Evolutionary conservation across 1,139 yeast genomes (phyloP).

Genomic region (Blastobotrys persicus): DNA sequence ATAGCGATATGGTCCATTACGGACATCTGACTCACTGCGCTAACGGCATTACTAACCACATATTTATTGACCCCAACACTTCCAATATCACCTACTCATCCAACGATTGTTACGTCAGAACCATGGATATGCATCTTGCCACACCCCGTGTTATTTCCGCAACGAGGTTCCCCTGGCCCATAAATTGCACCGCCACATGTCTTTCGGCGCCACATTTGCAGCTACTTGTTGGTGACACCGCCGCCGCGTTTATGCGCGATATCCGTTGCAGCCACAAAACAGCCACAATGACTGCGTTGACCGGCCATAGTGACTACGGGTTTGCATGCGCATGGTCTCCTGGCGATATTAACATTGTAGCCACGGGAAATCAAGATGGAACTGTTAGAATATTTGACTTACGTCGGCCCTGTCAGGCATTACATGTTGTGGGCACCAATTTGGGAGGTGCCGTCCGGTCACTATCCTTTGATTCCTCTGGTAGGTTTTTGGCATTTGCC

Average conservation of each 20-base stretch:
- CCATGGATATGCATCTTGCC: conserved; percentile 38
- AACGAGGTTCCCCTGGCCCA: conserved; percentile 45
- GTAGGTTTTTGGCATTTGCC: conserved; percentile 53
- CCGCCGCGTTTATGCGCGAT: conserved; percentile 47
- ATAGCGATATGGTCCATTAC: conserved; percentile 32
- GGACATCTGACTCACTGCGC: conserved; percentile 44
- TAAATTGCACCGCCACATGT: conserved; percentile 51
- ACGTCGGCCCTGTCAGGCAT: conserved; percentile 42
- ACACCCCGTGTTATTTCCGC: conserved; percentile 25
- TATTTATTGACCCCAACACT: conserved; percentile 38
- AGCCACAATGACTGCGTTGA: conserved; percentile 26
- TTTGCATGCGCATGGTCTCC: conserved; percentile 61
- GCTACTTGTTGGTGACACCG: conserved; percentile 53
- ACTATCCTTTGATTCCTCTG: conserved; percentile 48
- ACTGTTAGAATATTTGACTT: conserved; percentile 55
- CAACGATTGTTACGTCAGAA: conserved; percentile 48
- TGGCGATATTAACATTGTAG: conserved; percentile 42
- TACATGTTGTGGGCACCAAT: conserved; percentile 40
- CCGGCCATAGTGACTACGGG: conserved; percentile 56
- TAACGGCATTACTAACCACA: conserved; percentile 58
- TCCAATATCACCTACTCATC: conserved; percentile 44
- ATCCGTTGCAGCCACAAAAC: conserved; percentile 33
- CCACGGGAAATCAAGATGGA: conserved; percentile 63
- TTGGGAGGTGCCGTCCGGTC: conserved; percentile 49
- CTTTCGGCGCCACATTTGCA: conserved; percentile 41